Evolutionary conservation across 2,329 filamentous ascomycete genomes (phyloP), one percentile per base, ranked within the genome.

Genomic region (Lecanosticta acicola): DNA sequence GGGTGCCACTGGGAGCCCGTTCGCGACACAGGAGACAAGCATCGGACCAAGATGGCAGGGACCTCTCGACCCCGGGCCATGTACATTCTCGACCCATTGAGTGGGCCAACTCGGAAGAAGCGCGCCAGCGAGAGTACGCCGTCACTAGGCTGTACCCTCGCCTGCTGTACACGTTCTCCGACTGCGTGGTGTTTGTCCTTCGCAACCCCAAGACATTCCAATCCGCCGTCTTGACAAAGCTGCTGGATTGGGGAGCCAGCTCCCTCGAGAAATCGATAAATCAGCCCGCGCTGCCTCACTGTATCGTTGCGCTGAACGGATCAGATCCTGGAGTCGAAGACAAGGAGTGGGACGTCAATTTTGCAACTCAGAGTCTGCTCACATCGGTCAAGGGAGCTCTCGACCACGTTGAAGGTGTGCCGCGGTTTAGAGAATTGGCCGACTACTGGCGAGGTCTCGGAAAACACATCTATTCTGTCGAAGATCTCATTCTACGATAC

Each of bases 261-360:
- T 71, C 72, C 1, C 62, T 78, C 4, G 75, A 78, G 50, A 75
- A 70, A 48, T 76, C 75, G 0, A 67, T 73, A 35, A 79, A 79
- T 47, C 76, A 79, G 51, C 76, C 76, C 0, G 68, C 72, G 2
- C 66, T 79, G 2, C 76, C 77, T 2, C 74, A 78, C 54, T 75
- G 72, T 4, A 69, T 80, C 42, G 73, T 80, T 34, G 74, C 72
- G 0, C 62, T 79, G 29, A 65, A 64, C 32, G 62, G 59, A 4
- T 60, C 58, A 3, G 61, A 64, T 46, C 61, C 61, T 8, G 52
- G 48, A 3, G 60, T 65, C 1, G 58, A 64, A 29, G 61, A 61
- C n/a, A 53, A 54, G 18, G 59, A 64, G 46, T 65, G 62, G 62
- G 60, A 63, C 37, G 58, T 60, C 43, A 55, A 59, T 32, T 63